Conservation (phyloP, 2,329 filamentous ascomycete species). For the Curvularia spicifera region DNA sequence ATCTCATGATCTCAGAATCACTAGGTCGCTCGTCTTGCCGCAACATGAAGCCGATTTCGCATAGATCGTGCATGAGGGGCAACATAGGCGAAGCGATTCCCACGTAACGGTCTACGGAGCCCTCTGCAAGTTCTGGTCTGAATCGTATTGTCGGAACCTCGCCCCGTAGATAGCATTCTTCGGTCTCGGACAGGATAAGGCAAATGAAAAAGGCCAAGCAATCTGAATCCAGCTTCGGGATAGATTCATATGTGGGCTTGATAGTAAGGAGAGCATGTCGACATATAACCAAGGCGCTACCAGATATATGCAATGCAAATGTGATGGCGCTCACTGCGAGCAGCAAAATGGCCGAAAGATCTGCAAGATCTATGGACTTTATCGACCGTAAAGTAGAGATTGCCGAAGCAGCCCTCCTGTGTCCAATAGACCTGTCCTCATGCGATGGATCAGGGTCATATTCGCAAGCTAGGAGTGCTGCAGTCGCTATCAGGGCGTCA, state of each 20-base stretch:
- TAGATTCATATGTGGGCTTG: constrained; percentile 8
- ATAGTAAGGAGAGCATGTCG: constrained; percentile 7
- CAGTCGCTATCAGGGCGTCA: constrained; percentile 13
- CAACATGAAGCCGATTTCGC: constrained; percentile 3
- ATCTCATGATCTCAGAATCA: not conserved
- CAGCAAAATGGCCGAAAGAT: constrained; percentile 6
- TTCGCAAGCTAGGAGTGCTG: constrained; percentile 12
- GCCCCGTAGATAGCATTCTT: constrained; percentile 7
- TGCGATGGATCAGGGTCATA: constrained; percentile 2
- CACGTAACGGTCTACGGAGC: constrained; percentile 9
- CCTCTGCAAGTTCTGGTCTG: not conserved
- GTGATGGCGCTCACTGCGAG: constrained; percentile 14
- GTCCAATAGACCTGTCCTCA: constrained; percentile 7
- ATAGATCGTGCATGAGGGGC: constrained; percentile 8
- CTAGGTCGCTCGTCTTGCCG: constrained; percentile 3
- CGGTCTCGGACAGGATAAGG: constrained; percentile 6
- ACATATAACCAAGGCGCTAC: constrained; percentile 6
- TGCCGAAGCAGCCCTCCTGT: constrained; percentile 10
- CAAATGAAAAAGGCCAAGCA: constrained; percentile 10
- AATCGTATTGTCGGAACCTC: constrained; percentile 13
- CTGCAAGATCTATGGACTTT: not conserved
- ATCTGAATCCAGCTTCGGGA: not conserved
- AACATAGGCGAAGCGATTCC: constrained; percentile 12
- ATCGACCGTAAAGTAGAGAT: constrained; percentile 10
- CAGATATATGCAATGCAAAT: constrained; percentile 10